Evolutionary conservation across 1,284 basidiomycete species (phyloP), one percentile per base, ranked within the genome.

Genomic region (Coniferiporia sulphurascens): DNA sequence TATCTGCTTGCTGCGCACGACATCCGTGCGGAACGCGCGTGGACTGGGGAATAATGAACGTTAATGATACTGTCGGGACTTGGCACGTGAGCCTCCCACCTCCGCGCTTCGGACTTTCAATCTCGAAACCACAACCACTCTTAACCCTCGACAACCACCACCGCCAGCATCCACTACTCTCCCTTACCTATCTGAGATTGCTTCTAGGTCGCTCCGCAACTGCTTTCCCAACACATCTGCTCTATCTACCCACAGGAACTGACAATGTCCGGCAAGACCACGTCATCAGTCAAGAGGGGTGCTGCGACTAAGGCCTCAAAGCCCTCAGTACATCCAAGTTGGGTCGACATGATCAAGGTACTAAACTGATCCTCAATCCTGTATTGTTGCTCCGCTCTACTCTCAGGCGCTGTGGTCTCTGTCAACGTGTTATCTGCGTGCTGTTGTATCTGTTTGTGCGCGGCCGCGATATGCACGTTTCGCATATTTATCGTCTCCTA

Each of bases 291-390:
- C 53, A 75, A 72, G 61, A 55, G 72, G 43, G 32, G 48, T 13
- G 57, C 17, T 22, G 38, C 60, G n/a, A 58, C 61, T 12, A 61
- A 65, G 43, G 50, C 62, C 45, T 17, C 62, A 22, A 63, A 64
- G 21, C 58, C 61, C 35, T 50, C 61, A 21, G 53, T 63, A 3
- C 79, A 82, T 61, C 85, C 85, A 1, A 71, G 82, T 2, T 86
- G 82, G 82, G 82, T 80, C 63, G 82, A 85, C 22, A 84, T 86
- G 59, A 79, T 86, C 69, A 81, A 73, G 68, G 84, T 83, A 64
- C 44, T 50, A 17, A 22, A 50, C 27, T 45, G 22, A 7, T 38
- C 9, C 17, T 3, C 9, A 41, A 41, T 3, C 45, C 3, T 48
- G 19, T 5, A 19, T 6, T 15, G 8, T 41, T 56, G 17, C 46